Base-by-base conservation (phyloP, 140 eudicot species). In the Anethum foeniculum region DNA sequence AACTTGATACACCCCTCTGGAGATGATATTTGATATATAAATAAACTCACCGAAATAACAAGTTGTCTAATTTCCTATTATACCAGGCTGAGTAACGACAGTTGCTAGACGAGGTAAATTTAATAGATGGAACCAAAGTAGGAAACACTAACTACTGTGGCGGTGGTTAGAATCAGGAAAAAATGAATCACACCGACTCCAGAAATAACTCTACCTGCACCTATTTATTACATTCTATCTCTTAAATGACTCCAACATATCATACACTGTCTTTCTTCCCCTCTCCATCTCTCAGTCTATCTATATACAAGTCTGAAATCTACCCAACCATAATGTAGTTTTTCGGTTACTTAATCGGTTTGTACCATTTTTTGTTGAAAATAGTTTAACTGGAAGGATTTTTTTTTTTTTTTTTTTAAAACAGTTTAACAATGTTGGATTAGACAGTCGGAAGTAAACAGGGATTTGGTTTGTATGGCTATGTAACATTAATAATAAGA, bases 131-230 rank as follows among this genome's bases (percentile, higher is more conserved):
- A 6, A 72, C 16, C 18, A 6, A 39, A 72, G 27, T 18, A 72
- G 46, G 48, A 34, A 41, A 72, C 25, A 19, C 28, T 16, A 72
- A 16, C 11, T 72, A 72, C 28, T 39, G 77, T 72, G 49, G 28
- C 77, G 77, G 77, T 72, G 77, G 44, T 39, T 34, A 18, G 1
- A 39, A 71, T 71, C 46, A 38, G 76, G 76, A 15, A 38, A 71
- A 38, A 7, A 39, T 34, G 75, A 30, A 69, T 30, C 75, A 14
- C 75, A 69, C 75, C 75, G 75, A 69, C 75, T 32, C 46, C 0
- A 30, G 46, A 69, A 62, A 25, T 62, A 62, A 62, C 69, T 62
- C 69, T 6, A 56, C 65, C 65, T 62, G 34, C 69, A 62, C 69
- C 0, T 32, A 69, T 28, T 28, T 69, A 69, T 69, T 6, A 69